A percentile compares a stretch with the other conserved stretches of the same genome.
phyloP scores from a whole-genome alignment of 306 rosid species.

The Cucurbita ficifolia region DNA sequence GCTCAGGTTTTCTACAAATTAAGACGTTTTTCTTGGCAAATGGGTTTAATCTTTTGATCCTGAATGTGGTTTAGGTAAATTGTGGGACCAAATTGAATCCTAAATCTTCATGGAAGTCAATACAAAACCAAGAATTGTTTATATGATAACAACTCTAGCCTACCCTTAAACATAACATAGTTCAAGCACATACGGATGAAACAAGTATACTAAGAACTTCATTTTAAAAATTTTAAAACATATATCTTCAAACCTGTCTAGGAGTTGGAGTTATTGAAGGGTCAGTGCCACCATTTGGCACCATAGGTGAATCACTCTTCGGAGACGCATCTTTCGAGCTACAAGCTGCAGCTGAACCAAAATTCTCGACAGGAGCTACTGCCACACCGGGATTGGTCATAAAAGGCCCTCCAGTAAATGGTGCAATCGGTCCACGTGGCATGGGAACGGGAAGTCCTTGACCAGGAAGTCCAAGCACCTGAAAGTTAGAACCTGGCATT shows the following conservation, averaged over 20 bases:
- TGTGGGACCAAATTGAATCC: too few relatives aligned
- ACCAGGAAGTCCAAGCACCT: constrained; percentile 45
- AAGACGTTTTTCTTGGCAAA: constrained; percentile 14
- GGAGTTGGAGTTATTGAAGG: constrained; percentile 30
- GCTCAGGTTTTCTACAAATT: constrained; percentile 43
- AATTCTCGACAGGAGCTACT: constrained; percentile 31
- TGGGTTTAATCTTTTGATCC: constrained; percentile 49
- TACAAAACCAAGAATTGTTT: not conserved
- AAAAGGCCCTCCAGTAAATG: constrained; percentile 35
- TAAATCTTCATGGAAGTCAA: too few relatives aligned
- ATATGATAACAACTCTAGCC: not conserved
- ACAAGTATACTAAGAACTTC: not conserved
- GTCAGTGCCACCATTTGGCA: constrained; percentile 21
- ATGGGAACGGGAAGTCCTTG: constrained; percentile 53
- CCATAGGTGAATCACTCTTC: constrained; percentile 26
- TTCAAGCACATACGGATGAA: not conserved
- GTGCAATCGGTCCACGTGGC: constrained; percentile 28
- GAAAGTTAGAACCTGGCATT: constrained; percentile 53
- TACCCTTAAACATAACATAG: not conserved
- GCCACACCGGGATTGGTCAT: constrained; percentile 32
- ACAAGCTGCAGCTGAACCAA: constrained; percentile 30
- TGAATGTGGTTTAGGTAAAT: constrained; percentile 22
- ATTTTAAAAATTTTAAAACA: not conserved
- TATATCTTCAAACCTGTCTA: constrained; percentile 30
- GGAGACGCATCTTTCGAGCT: constrained; percentile 34